Percentiles rank a stretch among this genome's conserved stretches.
Evolutionary conservation across 192 early-diverging fungal species (phyloP).

Genomic region (Umbelopsis ramanniana): DNA sequence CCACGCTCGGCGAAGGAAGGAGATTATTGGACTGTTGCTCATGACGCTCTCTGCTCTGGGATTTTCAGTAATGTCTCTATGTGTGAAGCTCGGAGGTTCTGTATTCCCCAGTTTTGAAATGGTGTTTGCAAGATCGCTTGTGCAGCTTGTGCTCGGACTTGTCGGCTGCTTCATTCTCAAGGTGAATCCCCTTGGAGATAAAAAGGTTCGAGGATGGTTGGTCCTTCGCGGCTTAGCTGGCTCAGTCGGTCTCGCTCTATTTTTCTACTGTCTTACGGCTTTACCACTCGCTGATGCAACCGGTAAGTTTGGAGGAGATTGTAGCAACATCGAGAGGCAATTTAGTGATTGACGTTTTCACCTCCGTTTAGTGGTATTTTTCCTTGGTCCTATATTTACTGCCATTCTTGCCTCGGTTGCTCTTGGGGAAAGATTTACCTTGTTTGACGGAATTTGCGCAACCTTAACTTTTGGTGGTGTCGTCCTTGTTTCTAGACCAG

Average conservation of each 20-base stretch:
- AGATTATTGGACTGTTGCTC: constrained; percentile 48
- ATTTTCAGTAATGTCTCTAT: constrained; percentile 73
- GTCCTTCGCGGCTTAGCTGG: constrained; percentile 68
- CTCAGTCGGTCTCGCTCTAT: constrained; percentile 66
- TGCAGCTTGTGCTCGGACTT: constrained; percentile 66
- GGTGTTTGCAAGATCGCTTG: constrained; percentile 71
- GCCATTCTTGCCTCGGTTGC: constrained; percentile 65
- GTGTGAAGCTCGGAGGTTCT: constrained; percentile 67
- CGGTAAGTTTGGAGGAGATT: constrained; percentile 25
- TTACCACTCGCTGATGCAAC: constrained; percentile 78
- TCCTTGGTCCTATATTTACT: constrained; percentile 78
- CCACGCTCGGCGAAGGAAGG: constrained; percentile 34
- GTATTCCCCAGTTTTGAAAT: constrained; percentile 70
- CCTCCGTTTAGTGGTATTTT: constrained; percentile 61
- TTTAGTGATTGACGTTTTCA: not conserved
- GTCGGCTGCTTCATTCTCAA: constrained; percentile 53
- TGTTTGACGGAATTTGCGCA: constrained; percentile 59
- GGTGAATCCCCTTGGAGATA: constrained; percentile 60
- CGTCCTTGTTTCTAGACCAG: constrained; percentile 62
- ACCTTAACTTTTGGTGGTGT: constrained; percentile 65
- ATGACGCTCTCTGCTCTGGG: constrained; percentile 75
- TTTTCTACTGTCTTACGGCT: constrained; percentile 72
- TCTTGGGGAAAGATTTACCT: constrained; percentile 67
- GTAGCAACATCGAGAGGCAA: not conserved
- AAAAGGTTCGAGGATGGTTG: constrained; percentile 55